Percentiles rank a stretch among this genome's conserved stretches.
Evolutionary conservation across 192 early-diverging fungal species (phyloP).

Genomic region (Gorgonomyces haynaldii): DNA sequence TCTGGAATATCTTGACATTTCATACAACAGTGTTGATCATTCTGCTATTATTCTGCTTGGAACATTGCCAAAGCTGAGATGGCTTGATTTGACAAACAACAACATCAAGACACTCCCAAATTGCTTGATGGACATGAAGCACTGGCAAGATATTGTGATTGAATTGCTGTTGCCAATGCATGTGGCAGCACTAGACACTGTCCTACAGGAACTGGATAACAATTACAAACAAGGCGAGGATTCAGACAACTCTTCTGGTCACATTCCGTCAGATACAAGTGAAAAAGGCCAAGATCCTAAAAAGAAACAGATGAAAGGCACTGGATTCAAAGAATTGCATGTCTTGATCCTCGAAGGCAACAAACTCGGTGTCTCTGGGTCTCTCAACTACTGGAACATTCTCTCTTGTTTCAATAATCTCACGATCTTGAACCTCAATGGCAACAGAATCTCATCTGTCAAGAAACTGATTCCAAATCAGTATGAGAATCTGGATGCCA

Average conservation of each 20-base stretch:
- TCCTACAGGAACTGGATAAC: slow-evolving; percentile 9
- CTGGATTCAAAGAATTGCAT: slow-evolving; percentile 31
- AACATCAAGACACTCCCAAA: slow-evolving; percentile 22
- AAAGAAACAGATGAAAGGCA: not conserved
- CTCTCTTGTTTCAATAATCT: slow-evolving; percentile 34
- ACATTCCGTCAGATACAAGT: not conserved
- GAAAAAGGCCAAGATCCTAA: not conserved
- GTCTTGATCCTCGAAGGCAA: slow-evolving; percentile 31
- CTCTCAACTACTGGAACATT: slow-evolving; percentile 14
- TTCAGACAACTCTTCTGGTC: slow-evolving; percentile 4
- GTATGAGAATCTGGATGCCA: not conserved
- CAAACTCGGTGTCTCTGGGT: slow-evolving; percentile 4
- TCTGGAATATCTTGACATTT: slow-evolving; percentile 38
- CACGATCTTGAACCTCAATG: slow-evolving; percentile 24
- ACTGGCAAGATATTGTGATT: slow-evolving; percentile 35
- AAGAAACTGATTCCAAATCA: slow-evolving; percentile 14
- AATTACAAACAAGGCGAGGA: slow-evolving; percentile 2
- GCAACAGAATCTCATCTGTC: slow-evolving; percentile 24
- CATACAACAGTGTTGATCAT: slow-evolving; percentile 28
- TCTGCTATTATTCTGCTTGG: slow-evolving; percentile 35
- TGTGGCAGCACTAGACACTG: slow-evolving; percentile 25
- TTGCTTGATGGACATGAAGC: slow-evolving; percentile 14
- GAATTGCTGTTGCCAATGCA: slow-evolving; percentile 26
- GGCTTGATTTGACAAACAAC: slow-evolving; percentile 34
- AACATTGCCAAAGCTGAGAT: slow-evolving; percentile 25